Evolutionary conservation across 306 rosid genomes (phyloP).

Genomic region (Cucumis hystrix): DNA sequence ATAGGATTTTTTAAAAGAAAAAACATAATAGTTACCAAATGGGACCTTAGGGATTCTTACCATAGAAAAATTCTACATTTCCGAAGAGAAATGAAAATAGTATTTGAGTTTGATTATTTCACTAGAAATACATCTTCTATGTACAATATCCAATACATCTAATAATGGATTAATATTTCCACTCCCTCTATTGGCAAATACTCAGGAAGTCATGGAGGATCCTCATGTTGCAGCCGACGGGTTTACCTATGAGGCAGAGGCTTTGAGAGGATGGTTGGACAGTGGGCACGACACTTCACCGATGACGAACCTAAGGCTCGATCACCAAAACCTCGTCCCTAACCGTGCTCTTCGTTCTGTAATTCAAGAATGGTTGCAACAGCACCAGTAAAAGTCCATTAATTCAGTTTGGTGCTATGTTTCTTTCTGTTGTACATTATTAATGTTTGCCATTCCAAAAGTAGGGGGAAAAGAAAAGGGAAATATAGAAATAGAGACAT

Average conservation of each 20-base stretch:
- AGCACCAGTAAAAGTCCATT: constrained; percentile 4
- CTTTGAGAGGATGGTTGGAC: constrained; percentile 58
- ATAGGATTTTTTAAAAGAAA: too few relatives aligned
- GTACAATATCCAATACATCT: background rate
- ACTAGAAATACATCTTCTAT: background rate
- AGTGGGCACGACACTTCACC: constrained; percentile 70
- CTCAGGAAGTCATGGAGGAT: constrained; percentile 76
- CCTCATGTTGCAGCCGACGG: constrained; percentile 93
- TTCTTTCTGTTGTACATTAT: background rate
- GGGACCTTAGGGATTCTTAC: too few relatives aligned
- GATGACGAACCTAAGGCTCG: constrained; percentile 50
- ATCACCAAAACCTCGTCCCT: constrained; percentile 45
- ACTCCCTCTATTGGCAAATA: constrained; percentile 8
- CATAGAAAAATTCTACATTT: background rate
- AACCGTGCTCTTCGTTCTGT: constrained; percentile 65
- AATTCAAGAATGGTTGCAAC: constrained; percentile 75
- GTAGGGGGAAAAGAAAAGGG: background rate
- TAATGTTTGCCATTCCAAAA: background rate
- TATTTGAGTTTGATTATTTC: background rate
- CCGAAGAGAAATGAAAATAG: background rate
- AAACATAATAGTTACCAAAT: too few relatives aligned
- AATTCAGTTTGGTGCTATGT: background rate
- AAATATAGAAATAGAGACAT: background rate
- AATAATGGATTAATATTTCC: too few relatives aligned
- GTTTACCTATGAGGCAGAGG: constrained; percentile 71